Base-by-base conservation (phyloP, 805 yeast genomes). In the Saturnispora ahearnii region DNA sequence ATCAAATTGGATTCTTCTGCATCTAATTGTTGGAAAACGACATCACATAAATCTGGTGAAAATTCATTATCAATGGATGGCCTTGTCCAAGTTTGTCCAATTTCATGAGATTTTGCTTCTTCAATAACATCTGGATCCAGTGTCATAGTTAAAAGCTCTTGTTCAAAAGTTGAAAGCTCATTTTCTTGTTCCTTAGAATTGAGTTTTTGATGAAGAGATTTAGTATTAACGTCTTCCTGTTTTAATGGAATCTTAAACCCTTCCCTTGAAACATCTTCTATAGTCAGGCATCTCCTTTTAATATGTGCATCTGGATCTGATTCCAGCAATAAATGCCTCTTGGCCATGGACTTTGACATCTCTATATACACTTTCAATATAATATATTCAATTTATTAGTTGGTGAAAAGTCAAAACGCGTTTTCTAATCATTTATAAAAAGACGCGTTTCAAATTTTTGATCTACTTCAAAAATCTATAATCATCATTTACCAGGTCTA, bases 21-120 rank as follows among this genome's bases (percentile, higher is more conserved):
- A 64, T 93, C 99, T 58, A 93, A 71, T 61, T 93, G 99, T 65
- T 93, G 98, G 63, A 90, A 90, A 1, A 76, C 73, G 28, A 85
- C 73, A 58, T 84, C 89, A 37, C 64, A 61, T 1, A 63, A 62
- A 1, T 59, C 57, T 2, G 83, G 74, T 48, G 75, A 69, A 54
- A 82, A 79, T 40, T 69, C 70, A 8, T 33, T 22, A 2, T 84
- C 78, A 5, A 79, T 58, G 0, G 75, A 71, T 0, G 93, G 85
- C 55, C 91, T 59, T 3, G 49, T 34, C 77, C 80, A 78, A 5
- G 59, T 55, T 45, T 69, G 73, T 45, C 62, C 60, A 41, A 60
- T 61, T 15, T 42, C 44, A 46, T 52, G 54, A 11, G 32, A 30
- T 21, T 42, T 34, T 41, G 50, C 29, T 37, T 58, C 61, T 12